phyloP scores from a whole-genome alignment of 2,329 filamentous ascomycete genomes.

The Phialophora chinensis region DNA sequence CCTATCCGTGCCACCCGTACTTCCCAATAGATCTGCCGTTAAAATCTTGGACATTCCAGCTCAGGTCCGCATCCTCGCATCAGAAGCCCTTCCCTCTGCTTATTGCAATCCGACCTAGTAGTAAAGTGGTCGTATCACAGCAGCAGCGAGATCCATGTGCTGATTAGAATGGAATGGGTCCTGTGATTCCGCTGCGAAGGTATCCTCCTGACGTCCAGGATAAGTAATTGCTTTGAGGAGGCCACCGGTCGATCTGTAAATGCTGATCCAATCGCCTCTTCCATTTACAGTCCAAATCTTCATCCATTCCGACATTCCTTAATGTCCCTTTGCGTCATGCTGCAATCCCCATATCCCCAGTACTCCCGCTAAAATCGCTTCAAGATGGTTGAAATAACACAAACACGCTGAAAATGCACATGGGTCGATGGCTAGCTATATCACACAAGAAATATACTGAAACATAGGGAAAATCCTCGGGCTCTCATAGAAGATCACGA shows the following conservation, averaged over 20 bases:
- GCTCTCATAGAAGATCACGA: slow-evolving; percentile 12
- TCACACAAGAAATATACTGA: slow-evolving; percentile 16
- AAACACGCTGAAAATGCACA: slow-evolving; percentile 27
- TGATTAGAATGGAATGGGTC: not conserved
- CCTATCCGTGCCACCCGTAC: not conserved
- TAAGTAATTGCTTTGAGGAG: not conserved
- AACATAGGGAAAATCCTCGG: not conserved
- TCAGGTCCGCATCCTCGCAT: not conserved
- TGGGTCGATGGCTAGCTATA: slow-evolving; percentile 1
- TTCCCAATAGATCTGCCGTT: not conserved
- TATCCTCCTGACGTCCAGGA: not conserved
- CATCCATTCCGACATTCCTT: not conserved
- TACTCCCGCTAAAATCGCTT: slow-evolving; percentile 26
- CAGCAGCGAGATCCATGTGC: not conserved
- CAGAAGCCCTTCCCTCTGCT: not conserved
- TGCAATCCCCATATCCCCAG: not conserved
- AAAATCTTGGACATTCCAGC: not conserved
- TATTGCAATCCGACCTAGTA: not conserved
- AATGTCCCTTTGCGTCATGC: not conserved
- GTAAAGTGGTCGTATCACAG: not conserved
- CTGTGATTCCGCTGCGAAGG: no score
- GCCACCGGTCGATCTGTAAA: not conserved
- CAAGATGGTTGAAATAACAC: slow-evolving; percentile 21
- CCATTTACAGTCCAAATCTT: not conserved
- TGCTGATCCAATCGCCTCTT: not conserved